Evolutionary conservation across 2,329 filamentous ascomycete genomes (phyloP).

Genomic region (Alternaria sp.): DNA sequence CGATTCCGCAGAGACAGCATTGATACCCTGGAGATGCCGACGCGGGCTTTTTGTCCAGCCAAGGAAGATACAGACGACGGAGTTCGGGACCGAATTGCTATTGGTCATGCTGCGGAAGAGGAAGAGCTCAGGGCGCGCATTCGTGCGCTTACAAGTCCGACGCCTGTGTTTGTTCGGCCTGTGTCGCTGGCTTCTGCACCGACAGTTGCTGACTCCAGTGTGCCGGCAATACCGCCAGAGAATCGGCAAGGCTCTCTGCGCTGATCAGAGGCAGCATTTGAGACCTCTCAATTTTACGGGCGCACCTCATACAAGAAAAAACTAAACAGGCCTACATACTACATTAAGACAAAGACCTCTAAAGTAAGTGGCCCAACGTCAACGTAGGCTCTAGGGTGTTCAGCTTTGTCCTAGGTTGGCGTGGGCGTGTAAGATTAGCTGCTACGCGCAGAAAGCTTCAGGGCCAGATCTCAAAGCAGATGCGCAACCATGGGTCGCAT

Average conservation of each 20-base stretch:
- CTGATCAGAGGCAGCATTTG: neutral
- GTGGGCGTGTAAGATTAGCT: too few relatives aligned
- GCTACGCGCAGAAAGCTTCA: too few relatives aligned
- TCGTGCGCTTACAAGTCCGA: slow-evolving; percentile 3
- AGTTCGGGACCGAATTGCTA: neutral
- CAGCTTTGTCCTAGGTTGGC: too few relatives aligned
- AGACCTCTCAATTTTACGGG: neutral
- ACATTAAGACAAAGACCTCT: too few relatives aligned
- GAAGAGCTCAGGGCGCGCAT: slow-evolving; percentile 1
- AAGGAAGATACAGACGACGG: neutral
- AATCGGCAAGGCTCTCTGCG: neutral
- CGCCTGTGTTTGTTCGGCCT: neutral
- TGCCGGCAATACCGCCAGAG: neutral
- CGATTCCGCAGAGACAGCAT: neutral
- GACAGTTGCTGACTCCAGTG: neutral
- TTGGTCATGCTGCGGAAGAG: neutral
- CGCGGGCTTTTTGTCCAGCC: neutral
- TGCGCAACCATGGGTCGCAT: too few relatives aligned
- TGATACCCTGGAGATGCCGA: slow-evolving; percentile 2
- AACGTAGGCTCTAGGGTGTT: too few relatives aligned
- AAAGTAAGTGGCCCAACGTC: too few relatives aligned
- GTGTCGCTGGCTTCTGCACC: neutral
- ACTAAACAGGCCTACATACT: too few relatives aligned
- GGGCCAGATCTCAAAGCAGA: too few relatives aligned
- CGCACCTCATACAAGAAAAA: too few relatives aligned